Percentiles rank a stretch among this genome's conserved stretches.
Conservation (phyloP, 129 eudicot species). For the Heracleum sosnowskyi region DNA sequence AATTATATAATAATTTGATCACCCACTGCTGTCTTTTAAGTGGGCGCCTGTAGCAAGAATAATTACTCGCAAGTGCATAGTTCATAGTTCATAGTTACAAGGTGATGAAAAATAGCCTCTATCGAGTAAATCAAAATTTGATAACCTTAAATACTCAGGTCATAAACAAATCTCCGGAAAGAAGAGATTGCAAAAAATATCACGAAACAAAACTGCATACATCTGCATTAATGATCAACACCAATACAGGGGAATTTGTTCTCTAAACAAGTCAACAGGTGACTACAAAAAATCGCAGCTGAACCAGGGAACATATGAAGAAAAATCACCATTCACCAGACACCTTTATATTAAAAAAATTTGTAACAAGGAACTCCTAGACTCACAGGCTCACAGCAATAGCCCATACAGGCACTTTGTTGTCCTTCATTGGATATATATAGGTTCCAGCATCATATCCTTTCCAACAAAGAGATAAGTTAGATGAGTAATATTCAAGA, state of each 20-base stretch:
- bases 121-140: not conserved
- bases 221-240: slow-evolving; percentile 24
- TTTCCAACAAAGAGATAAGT: slow-evolving; percentile 63
- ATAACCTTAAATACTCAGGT: slow-evolving; percentile 52
- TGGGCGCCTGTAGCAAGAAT: too few relatives aligned
- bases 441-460: slow-evolving; percentile 69
- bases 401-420: slow-evolving; percentile 72
- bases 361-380: not conserved
- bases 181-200: slow-evolving; percentile 39
- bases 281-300: not conserved
- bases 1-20: too few relatives aligned
- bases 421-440: slow-evolving; percentile 59
- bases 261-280: slow-evolving; percentile 1
- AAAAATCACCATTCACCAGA: not conserved
- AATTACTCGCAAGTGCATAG: too few relatives aligned
- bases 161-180: slow-evolving; percentile 61
- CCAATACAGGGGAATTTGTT: not conserved
- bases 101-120: not conserved
- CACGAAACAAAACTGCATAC: slow-evolving; percentile 61
- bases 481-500: slow-evolving; percentile 44
- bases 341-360: not conserved
- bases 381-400: slow-evolving; percentile 82
- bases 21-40: too few relatives aligned
- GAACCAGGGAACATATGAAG: not conserved
- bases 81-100: too few relatives aligned